phyloP scores from a whole-genome alignment of 805 yeast species.

The Nakazawaea populi region DNA sequence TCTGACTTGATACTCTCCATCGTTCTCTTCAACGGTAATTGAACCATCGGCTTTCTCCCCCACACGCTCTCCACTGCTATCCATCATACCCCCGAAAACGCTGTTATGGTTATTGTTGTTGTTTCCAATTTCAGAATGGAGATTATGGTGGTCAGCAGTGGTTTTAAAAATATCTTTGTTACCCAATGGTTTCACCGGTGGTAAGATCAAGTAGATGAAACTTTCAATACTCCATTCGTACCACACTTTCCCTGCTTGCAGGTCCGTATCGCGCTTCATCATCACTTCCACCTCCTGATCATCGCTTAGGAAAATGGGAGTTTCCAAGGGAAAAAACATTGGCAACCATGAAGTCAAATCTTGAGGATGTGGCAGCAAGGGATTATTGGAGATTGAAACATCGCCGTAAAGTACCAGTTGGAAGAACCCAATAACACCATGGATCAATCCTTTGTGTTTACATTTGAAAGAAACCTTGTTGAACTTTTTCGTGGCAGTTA shows the following conservation, averaged over 20 bases:
- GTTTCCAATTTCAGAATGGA: too few relatives aligned
- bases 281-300: slow-evolving; percentile 49
- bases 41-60: slow-evolving; percentile 1
- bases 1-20: slow-evolving; percentile 31
- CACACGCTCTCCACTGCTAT: background rate
- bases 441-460: slow-evolving; percentile 47
- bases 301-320: slow-evolving; percentile 46
- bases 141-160: background rate
- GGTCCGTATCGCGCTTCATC: slow-evolving; percentile 38
- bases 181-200: slow-evolving; percentile 12
- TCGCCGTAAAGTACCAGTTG: slow-evolving; percentile 63
- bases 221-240: slow-evolving; percentile 62
- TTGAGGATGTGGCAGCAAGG: slow-evolving; percentile 30
- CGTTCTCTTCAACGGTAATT: slow-evolving; percentile 14
- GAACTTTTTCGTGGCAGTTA: slow-evolving; percentile 3
- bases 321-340: slow-evolving; percentile 51
- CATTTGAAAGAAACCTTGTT: slow-evolving; percentile 30
- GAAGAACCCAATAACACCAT: slow-evolving; percentile 75
- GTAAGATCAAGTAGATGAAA: slow-evolving; percentile 32
- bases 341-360: slow-evolving; percentile 67
- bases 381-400: slow-evolving; percentile 45
- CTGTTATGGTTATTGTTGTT: slow-evolving; percentile 15
- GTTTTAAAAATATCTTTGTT: background rate
- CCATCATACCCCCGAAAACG: slow-evolving; percentile 3
- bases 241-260: slow-evolving; percentile 37